Percentiles rank a stretch among this genome's conserved stretches.
Conservation (phyloP, 129 eudicot genomes). For the Saposhnikovia divaricata region DNA sequence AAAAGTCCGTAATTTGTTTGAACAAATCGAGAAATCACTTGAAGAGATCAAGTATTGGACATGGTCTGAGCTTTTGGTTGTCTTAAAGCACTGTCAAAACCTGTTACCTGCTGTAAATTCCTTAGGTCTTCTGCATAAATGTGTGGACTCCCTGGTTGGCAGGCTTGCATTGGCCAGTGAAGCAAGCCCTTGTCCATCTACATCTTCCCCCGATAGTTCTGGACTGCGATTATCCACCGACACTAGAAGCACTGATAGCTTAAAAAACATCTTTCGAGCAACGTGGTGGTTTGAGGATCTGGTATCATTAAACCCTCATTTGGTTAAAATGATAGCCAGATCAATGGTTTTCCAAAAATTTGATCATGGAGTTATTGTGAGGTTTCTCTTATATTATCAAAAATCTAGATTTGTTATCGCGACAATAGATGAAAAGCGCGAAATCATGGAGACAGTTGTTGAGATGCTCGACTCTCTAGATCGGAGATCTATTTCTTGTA, state of each 20-base stretch:
- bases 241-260: conserved; percentile 76
- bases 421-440: conserved; percentile 39
- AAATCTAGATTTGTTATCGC: conserved; percentile 43
- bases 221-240: conserved; percentile 61
- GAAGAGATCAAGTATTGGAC: conserved; percentile 63
- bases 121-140: conserved; percentile 32
- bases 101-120: conserved; percentile 24
- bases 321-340: conserved; percentile 30
- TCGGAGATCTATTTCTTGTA: conserved; percentile 35
- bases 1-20: conserved; percentile 37
- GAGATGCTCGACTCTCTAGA: conserved; percentile 51
- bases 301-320: conserved; percentile 22
- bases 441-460: conserved; percentile 35
- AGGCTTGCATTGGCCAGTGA: conserved; percentile 49
- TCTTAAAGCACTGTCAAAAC: conserved; percentile 42
- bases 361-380: conserved; percentile 39
- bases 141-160: conserved; percentile 44
- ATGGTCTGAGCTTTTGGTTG: conserved; percentile 64
- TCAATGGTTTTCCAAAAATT: conserved; percentile 42
- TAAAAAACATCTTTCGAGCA: conserved; percentile 35
- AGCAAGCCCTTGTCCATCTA: conserved; percentile 63
- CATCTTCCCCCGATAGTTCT: conserved; percentile 72
- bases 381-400: conserved; percentile 66
- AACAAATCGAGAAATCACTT: conserved; percentile 50
- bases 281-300: conserved; percentile 93